These are phyloP conservation scores for Psidium guajava DNA, from an alignment of 345 rosid species.

Conservation along the genomic window DNA sequence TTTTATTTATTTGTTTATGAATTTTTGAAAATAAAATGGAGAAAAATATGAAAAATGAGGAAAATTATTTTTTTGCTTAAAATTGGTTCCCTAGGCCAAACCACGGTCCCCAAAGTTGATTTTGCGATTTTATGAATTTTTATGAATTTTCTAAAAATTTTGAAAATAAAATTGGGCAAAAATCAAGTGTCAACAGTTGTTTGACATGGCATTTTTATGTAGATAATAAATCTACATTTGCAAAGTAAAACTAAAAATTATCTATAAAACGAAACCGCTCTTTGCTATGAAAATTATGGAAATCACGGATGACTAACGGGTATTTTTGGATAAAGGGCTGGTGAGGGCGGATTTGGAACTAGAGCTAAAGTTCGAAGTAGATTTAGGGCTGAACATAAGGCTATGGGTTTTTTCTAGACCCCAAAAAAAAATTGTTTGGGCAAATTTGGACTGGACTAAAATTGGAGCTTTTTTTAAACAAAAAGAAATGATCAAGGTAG, in stretches of 20 bases:
- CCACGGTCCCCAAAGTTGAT: no score
- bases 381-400: not conserved
- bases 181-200: fast-evolving
- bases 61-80: no score
- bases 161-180: no score
- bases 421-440: not conserved
- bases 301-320: not conserved
- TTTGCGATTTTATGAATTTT: no score
- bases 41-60: no score
- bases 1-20: no score
- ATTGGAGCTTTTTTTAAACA: not conserved
- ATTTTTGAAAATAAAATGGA: no score
- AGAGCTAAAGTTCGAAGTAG: not conserved
- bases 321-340: not conserved
- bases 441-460: not conserved
- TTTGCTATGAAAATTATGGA: not conserved
- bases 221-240: not conserved
- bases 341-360: not conserved
- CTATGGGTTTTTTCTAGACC: not conserved
- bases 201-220: not conserved
- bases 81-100: no score
- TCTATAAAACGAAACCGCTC: not conserved
- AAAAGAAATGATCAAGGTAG: not conserved
- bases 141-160: no score
- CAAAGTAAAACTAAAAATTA: not conserved